phyloP scores from a whole-genome alignment of 2,329 filamentous ascomycete genomes.

The Penicillium sp. region DNA sequence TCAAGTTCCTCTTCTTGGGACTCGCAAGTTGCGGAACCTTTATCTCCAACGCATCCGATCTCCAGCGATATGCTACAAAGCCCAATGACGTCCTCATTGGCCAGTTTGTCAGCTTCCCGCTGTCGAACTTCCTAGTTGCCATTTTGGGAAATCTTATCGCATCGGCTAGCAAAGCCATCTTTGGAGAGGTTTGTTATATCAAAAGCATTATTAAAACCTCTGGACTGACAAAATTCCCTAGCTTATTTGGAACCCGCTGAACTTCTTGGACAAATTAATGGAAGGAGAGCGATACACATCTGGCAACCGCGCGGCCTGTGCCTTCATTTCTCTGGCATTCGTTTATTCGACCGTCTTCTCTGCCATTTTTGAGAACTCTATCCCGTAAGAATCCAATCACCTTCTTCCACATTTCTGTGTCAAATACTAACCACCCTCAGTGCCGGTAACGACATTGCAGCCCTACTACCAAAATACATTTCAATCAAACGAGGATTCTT shows the following conservation, averaged over 20 bases:
- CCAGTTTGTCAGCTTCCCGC: conserved; percentile 45
- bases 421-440: conserved; percentile 3
- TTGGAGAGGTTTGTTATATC: conserved; percentile 27
- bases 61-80: conserved; percentile 46
- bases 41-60: conserved; percentile 45
- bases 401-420: too few relatives aligned
- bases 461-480: conserved; percentile 43
- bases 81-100: conserved; percentile 45
- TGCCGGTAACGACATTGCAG: conserved; percentile 42
- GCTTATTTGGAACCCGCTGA: conserved; percentile 40
- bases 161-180: conserved; percentile 32
- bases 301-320: conserved; percentile 40
- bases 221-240: conserved; percentile 4
- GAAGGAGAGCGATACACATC: conserved; percentile 37
- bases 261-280: conserved; percentile 37
- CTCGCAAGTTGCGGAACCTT: conserved; percentile 24
- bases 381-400: conserved; percentile 25
- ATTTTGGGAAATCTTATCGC: conserved; percentile 45
- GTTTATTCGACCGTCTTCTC: conserved; percentile 47
- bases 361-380: conserved; percentile 47
- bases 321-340: conserved; percentile 46
- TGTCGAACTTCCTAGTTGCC: conserved; percentile 41
- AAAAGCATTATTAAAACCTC: too few relatives aligned
- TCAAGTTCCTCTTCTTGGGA: conserved; percentile 41
- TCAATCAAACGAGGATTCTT: conserved; percentile 43